Conservation (phyloP, 192 early-diverging fungal species). For the Spizellomyces sp. region DNA sequence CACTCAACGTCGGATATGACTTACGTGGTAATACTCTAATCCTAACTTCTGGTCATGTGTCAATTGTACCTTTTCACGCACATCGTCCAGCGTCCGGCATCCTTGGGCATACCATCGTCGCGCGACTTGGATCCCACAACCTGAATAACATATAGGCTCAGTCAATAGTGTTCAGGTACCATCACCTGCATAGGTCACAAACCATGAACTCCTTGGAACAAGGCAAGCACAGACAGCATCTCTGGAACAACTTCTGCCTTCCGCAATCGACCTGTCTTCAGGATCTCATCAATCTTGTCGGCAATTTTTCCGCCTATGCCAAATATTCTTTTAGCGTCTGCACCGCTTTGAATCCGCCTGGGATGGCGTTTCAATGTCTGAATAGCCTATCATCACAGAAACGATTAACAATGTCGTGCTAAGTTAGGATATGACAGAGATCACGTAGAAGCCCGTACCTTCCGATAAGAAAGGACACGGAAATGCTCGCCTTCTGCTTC, state of each 20-base stretch:
- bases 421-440: not conserved
- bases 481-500: constrained; percentile 49
- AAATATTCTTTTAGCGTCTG: constrained; percentile 38
- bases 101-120: constrained; percentile 40
- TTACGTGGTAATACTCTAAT: constrained; percentile 44
- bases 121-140: constrained; percentile 28
- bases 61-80: constrained; percentile 34
- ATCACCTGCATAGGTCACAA: not conserved
- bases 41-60: constrained; percentile 50
- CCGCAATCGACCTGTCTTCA: constrained; percentile 40
- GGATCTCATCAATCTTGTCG: constrained; percentile 49
- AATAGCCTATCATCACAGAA: constrained; percentile 46
- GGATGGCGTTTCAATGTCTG: constrained; percentile 37
- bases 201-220: constrained; percentile 52
- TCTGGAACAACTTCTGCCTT: constrained; percentile 44
- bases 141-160: not conserved
- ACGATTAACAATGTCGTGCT: constrained; percentile 32
- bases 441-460: not conserved
- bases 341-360: constrained; percentile 33
- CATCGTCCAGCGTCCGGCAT: constrained; percentile 48
- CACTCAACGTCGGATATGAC: too few species aligned
- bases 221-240: constrained; percentile 24
- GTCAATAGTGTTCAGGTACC: not conserved
- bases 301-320: constrained; percentile 49
- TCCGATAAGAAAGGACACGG: constrained; percentile 43